phyloP scores from a whole-genome alignment of 2,329 filamentous ascomycete genomes.

The Phaeosphaeriaceae sp. region DNA sequence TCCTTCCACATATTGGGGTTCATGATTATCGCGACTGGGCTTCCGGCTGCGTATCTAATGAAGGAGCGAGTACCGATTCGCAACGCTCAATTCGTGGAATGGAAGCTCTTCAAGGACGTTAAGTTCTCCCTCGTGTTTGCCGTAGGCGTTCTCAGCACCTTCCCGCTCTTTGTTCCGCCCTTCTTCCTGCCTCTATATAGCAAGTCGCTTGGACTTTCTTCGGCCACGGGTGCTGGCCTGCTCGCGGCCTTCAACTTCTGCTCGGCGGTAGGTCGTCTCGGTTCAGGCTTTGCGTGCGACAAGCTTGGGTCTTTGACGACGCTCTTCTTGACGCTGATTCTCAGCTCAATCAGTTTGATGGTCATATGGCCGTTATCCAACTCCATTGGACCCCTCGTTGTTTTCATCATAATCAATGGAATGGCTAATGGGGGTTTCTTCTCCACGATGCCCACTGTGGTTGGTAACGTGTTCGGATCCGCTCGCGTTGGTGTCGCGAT shows the following conservation, averaged over 20 bases:
- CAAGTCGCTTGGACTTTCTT: conserved; percentile 27
- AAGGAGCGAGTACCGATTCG: conserved; percentile 28
- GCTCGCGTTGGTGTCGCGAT: conserved; percentile 35
- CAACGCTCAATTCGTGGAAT: conserved; percentile 29
- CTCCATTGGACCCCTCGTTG: conserved; percentile 26
- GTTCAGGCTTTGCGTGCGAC: conserved; percentile 36
- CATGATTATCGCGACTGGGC: conserved; percentile 28
- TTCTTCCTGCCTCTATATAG: conserved; percentile 38
- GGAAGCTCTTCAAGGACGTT: conserved; percentile 30
- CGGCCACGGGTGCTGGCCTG: conserved; percentile 29
- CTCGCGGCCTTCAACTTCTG: conserved; percentile 37
- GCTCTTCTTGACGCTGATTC: conserved; percentile 32
- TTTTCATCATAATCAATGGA: conserved; percentile 36
- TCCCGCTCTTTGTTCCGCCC: conserved; percentile 36
- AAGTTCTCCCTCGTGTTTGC: conserved; percentile 29
- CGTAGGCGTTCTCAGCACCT: conserved; percentile 31
- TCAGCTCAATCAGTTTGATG: conserved; percentile 38
- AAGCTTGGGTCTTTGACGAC: conserved; percentile 40
- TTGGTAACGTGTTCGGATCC: conserved; percentile 33
- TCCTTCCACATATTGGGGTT: conserved; percentile 35
- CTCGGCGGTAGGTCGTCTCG: conserved; percentile 34
- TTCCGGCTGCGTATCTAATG: conserved; percentile 32
- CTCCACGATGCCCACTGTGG: conserved; percentile 34
- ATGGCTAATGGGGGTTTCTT: conserved; percentile 38
- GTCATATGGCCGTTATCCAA: conserved; percentile 39